Evolutionary conservation across 345 rosid species (phyloP).

Genomic region (Cochlearia excelsa): DNA sequence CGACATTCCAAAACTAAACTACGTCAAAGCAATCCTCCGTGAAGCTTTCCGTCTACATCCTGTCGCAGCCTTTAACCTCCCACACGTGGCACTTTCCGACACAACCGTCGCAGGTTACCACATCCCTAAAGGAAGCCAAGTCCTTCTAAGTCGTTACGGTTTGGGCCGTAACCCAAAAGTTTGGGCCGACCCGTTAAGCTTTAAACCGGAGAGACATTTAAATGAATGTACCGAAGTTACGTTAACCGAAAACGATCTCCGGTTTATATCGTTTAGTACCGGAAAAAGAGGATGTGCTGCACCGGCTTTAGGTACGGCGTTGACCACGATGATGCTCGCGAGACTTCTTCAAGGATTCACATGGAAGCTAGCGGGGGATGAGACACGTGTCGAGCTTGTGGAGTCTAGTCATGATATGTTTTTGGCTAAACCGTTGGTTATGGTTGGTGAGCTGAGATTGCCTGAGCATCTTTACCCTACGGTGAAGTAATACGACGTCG

Average conservation of each 20-base stretch:
- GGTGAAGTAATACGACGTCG: conserved; percentile 24
- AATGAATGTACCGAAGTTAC: conserved; percentile 39
- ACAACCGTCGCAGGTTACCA: conserved; percentile 40
- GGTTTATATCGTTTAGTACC: conserved; percentile 52
- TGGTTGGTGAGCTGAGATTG: conserved; percentile 37
- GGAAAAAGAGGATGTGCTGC: conserved; percentile 49
- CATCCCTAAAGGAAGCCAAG: conserved; percentile 42
- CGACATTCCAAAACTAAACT: conserved; percentile 39
- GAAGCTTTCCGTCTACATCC: conserved; percentile 43
- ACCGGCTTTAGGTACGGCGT: conserved; percentile 39
- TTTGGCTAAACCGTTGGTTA: conserved; percentile 40
- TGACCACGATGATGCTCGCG: conserved; percentile 48
- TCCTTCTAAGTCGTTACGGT: conserved; percentile 34
- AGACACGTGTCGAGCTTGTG: conserved; percentile 32
- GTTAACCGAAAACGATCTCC: conserved; percentile 41
- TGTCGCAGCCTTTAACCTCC: conserved; percentile 41
- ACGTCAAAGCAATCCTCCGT: conserved; percentile 37
- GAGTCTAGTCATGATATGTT: conserved; percentile 39
- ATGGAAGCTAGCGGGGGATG: conserved; percentile 35
- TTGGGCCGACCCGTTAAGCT: conserved; percentile 37
- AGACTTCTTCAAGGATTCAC: conserved; percentile 52
- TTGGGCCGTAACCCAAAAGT: conserved; percentile 42
- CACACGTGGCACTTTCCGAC: conserved; percentile 40
- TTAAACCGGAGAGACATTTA: conserved; percentile 42
- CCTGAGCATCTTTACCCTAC: conserved; percentile 42